Evolutionary conservation across 225 moss, liverwort and hornwort species (phyloP).

Genomic region (Anthoceros angustus): DNA sequence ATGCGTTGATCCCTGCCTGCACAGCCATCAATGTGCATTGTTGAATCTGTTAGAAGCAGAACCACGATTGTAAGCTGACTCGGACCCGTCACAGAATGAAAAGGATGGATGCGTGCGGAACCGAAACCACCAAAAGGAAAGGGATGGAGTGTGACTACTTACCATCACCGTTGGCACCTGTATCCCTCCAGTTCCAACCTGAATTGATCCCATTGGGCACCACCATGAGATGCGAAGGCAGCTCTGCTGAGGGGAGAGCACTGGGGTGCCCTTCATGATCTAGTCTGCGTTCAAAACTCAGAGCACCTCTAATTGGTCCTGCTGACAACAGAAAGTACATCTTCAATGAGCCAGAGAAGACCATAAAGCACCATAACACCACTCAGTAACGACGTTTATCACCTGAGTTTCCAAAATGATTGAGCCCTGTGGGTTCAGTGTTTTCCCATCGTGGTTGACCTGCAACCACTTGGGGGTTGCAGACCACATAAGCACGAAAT

Average conservation of each 20-base stretch:
- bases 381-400: neutral
- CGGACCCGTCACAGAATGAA: slow-evolving; percentile 10
- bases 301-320: slow-evolving; percentile 28
- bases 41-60: slow-evolving; percentile 7
- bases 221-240: slow-evolving; percentile 29
- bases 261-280: slow-evolving; percentile 61
- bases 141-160: neutral
- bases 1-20: slow-evolving; percentile 22
- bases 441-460: neutral
- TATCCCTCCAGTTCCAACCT: slow-evolving; percentile 70
- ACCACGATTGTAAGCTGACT: slow-evolving; percentile 15
- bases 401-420: neutral
- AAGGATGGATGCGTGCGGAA: neutral
- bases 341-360: neutral
- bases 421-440: neutral
- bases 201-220: slow-evolving; percentile 44
- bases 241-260: slow-evolving; percentile 51
- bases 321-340: slow-evolving; percentile 9
- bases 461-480: neutral
- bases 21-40: slow-evolving; percentile 1
- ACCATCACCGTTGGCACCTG: slow-evolving; percentile 63
- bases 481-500: neutral
- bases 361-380: neutral
- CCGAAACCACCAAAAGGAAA: neutral
- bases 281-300: slow-evolving; percentile 58